A percentile compares a stretch with the other conserved stretches of the same genome.
phyloP scores from a whole-genome alignment of 2,329 filamentous ascomycete species.

The Cladophialophora chaetospira region DNA sequence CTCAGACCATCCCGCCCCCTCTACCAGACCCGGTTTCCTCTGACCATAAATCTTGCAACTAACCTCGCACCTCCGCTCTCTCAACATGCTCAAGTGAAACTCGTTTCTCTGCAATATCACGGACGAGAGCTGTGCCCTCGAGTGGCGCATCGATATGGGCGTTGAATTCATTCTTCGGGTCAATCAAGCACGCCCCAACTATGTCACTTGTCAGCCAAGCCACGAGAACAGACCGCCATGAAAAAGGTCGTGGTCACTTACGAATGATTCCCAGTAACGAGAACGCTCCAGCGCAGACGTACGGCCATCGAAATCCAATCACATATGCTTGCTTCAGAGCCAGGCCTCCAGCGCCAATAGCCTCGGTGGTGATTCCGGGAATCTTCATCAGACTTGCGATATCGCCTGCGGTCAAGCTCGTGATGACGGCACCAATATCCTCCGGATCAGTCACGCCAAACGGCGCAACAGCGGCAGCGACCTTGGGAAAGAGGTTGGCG shows the following conservation, averaged over 20 bases:
- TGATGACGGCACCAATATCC: conserved; percentile 14
- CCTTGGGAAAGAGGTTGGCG: conserved; percentile 15
- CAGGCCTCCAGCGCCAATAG: conserved; percentile 15
- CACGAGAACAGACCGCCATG: neutral
- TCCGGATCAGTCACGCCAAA: conserved; percentile 14
- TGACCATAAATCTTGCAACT: neutral
- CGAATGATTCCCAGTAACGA: neutral
- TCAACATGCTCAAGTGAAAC: neutral
- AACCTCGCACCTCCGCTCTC: neutral
- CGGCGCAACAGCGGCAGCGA: conserved; percentile 22
- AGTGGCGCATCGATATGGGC: conserved; percentile 10
- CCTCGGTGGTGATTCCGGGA: conserved; percentile 14
- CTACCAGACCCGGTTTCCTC: too few species aligned
- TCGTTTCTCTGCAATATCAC: neutral
- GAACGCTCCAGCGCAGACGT: conserved; percentile 7
- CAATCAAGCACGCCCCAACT: neutral
- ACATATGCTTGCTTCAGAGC: conserved; percentile 19
- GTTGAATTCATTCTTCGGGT: conserved; percentile 13
- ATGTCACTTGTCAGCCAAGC: neutral
- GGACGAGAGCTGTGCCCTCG: neutral
- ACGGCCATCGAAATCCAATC: conserved; percentile 5
- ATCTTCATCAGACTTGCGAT: conserved; percentile 4
- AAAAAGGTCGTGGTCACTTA: neutral
- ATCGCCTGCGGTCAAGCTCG: conserved; percentile 5
- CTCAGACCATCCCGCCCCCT: too few species aligned